Evolutionary conservation across 495 filamentous ascomycete species (phyloP).

Genomic region (Daldinia concentrica): DNA sequence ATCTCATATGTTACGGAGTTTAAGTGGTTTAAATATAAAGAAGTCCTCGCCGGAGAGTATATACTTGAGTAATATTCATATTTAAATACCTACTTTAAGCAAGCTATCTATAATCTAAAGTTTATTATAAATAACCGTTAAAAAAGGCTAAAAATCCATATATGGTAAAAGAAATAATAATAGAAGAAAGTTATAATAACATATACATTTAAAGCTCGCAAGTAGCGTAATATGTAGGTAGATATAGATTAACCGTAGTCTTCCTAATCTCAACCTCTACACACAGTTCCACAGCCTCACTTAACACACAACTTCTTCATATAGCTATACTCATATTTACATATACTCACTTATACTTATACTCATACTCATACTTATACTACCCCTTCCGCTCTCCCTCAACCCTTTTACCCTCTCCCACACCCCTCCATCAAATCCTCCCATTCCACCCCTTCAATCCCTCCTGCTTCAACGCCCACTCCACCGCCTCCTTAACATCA

Average conservation of each 20-base stretch:
- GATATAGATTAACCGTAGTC: background rate
- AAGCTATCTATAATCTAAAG: too few species aligned
- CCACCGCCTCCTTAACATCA: conserved; percentile 63
- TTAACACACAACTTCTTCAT: background rate
- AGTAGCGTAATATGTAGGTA: background rate
- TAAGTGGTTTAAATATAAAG: too few species aligned
- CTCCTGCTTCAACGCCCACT: conserved; percentile 54
- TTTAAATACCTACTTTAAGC: too few species aligned
- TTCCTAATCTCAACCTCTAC: background rate
- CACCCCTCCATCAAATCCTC: background rate
- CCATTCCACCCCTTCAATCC: conserved; percentile 56
- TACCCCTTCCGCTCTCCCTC: background rate
- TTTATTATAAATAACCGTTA: too few species aligned
- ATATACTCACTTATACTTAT: background rate
- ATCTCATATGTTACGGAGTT: too few species aligned
- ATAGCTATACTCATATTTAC: background rate
- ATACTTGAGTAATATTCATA: too few species aligned
- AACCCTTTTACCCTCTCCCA: background rate
- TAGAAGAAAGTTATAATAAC: too few species aligned
- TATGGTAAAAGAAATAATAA: too few species aligned
- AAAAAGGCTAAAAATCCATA: too few species aligned
- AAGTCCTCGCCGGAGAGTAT: too few species aligned
- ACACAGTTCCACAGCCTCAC: background rate
- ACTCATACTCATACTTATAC: background rate
- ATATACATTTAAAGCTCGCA: background rate